These are phyloP conservation scores for Didymella keratinophila DNA, from an alignment of 2,329 filamentous ascomycete genomes.

Conservation along the genomic window DNA sequence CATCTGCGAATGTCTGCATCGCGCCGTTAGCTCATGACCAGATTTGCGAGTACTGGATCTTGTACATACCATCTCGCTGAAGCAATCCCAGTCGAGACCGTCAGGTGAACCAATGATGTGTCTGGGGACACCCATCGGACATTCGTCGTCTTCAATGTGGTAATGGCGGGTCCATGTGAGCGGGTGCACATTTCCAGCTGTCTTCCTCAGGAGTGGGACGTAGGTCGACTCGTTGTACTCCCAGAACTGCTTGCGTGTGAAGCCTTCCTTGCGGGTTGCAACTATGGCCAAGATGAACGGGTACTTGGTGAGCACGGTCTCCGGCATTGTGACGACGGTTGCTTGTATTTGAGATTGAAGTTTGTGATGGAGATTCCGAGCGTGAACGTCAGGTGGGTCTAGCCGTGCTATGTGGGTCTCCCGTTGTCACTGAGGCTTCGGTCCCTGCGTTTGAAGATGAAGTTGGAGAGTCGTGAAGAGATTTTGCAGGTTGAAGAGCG, in stretches of 20 bases:
- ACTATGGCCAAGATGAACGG: slow-evolving; percentile 24
- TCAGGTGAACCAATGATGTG: slow-evolving; percentile 23
- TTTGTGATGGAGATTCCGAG: background rate
- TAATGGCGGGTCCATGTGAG: slow-evolving; percentile 29
- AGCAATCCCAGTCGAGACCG: slow-evolving; percentile 31
- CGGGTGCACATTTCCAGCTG: slow-evolving; percentile 26
- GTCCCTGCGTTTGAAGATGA: slow-evolving; percentile 4
- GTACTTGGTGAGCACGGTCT: slow-evolving; percentile 25
- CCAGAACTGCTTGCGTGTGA: slow-evolving; percentile 24
- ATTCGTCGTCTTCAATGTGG: slow-evolving; percentile 26
- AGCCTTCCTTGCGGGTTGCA: slow-evolving; percentile 26
- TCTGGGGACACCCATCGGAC: slow-evolving; percentile 21
- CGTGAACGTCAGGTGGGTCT: background rate
- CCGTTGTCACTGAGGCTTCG: slow-evolving; percentile 8
- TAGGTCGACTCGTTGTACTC: slow-evolving; percentile 23
- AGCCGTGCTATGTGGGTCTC: slow-evolving; percentile 6
- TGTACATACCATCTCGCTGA: slow-evolving; percentile 24
- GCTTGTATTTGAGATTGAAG: background rate
- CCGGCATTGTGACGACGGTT: slow-evolving; percentile 12
- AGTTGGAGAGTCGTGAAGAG: slow-evolving; percentile 1
- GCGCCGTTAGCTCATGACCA: background rate
- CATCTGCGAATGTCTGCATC: slow-evolving; percentile 25
- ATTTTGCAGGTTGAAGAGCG: slow-evolving; percentile 3
- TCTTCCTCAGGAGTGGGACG: slow-evolving; percentile 23
- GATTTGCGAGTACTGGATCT: background rate